Evolutionary conservation across 805 yeast genomes (phyloP), one percentile per base, ranked within the genome.

Genomic region (Komagataella mondaviorum): DNA sequence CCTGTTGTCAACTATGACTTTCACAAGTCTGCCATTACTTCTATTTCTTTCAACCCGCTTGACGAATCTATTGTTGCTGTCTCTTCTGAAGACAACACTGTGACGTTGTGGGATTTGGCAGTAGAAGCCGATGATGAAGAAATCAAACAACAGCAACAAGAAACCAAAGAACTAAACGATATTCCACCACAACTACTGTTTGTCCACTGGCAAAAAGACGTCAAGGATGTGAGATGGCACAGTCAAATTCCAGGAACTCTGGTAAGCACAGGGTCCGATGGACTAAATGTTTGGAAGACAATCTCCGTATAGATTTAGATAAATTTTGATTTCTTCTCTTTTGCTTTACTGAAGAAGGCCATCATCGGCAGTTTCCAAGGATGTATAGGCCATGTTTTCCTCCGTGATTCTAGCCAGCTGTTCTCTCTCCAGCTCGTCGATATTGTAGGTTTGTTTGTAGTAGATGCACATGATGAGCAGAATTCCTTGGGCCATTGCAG

Each of bases 71-170:
- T 90, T 55, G 78, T 93, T 51, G 98, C 98, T 1, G 97, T 91
- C 16, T 89, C 95, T 3, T 87, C 96, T 1, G 98, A 90, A 64
- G 99, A 93, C 68, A 89, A 89, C 66, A 93, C 98, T 5, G 97
- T 93, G 6, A 89, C 97, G 1, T 71, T 93, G 57, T 93, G 99
- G 99, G 99, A 93, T 71, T 75, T 93, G 65, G 91, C 97, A 10
- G 99, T 93, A 14, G 99, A 93, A 71, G 98, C 98, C 3, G 99
- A 90, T 54, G 98, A 93, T 63, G 98, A 91, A 63, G 99, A 91
- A 68, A 85, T 91, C 57, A 81, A 86, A 53, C 85, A 84, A 62
- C 97, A 91, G 69, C 78, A 80, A 59, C 76, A 80, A 52, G 93
- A 85, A 60, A 77, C 82, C 45, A 76, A 77, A 58, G 97, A 90